Evolutionary conservation across 2,329 filamentous ascomycete species (phyloP), one percentile per base, ranked within the genome.

Genomic region (Botrytis byssoidea): DNA sequence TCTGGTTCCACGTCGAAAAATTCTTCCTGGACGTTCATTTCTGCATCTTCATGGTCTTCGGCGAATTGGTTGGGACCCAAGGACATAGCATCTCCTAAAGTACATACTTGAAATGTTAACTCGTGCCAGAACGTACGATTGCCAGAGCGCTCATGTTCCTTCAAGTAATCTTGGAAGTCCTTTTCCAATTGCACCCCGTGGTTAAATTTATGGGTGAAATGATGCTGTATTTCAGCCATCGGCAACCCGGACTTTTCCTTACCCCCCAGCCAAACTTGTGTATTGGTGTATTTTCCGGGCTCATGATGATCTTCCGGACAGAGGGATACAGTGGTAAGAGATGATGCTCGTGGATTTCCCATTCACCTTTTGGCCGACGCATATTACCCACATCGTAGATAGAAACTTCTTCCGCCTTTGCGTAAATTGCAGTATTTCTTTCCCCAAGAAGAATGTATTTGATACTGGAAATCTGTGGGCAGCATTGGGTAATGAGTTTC

Each of bases 21-120:
- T 8, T n/a, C 25, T n/a, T 3, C 6, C 3, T 3, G 2, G 0
- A 55, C 1, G 25, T 16, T 0, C 2, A 14, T 14, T 14, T 1
- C 25, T n/a, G 25, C 48, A 0, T 55, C 12, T 16, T 16, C 25
- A 55, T 59, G 57, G 14, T 22, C 57, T 35, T 22, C 3, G 29
- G 29, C n/a, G 22, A 59, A 1, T 40, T 40, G 37, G 37, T 40
- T 40, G 37, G 37, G 37, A 40, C 37, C 37, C 37, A 40, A 12
- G 37, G 37, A 40, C 37, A 40, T 10, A 60, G 20, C 29, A 35
- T 60, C 57, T 18, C 18, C 32, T 4, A 60, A 60, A 22, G 18
- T 32, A 35, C 57, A 60, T 5, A 60, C 57, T 32, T 60, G 18
- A 60, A 60, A 60, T 32, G 18, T 8, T 5, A 35, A 60, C 3